Evolutionary conservation across 148 eudicot genomes (phyloP).

Genomic region (Polygonum maritimum): DNA sequence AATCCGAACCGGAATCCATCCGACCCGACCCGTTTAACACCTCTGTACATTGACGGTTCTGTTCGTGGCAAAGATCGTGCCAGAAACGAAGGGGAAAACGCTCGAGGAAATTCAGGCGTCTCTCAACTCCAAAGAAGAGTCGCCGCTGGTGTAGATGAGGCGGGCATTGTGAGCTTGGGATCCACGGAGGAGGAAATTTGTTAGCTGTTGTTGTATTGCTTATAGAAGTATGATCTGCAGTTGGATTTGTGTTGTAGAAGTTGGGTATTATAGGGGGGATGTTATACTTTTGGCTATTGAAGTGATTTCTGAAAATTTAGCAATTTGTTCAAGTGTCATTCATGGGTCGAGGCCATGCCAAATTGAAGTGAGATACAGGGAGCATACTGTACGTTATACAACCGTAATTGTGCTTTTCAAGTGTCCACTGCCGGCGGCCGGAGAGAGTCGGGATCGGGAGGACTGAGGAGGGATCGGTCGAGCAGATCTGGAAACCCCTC

Average conservation of each 20-base stretch:
- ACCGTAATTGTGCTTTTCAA: no score
- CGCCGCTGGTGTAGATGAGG: not conserved
- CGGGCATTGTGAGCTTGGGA: not conserved
- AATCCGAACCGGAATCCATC: no score
- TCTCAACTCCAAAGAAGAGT: not conserved
- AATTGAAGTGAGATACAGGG: no score
- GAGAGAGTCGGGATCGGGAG: no score
- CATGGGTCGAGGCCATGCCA: no score
- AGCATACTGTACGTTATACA: no score
- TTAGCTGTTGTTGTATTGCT: not conserved
- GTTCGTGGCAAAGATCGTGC: not conserved
- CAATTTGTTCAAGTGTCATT: no score
- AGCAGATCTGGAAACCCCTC: no score
- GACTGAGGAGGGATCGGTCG: no score
- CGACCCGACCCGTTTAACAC: no score
- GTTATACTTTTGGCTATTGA: not conserved
- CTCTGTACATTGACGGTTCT: not conserved
- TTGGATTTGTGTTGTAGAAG: not conserved
- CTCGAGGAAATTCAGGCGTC: conserved; percentile 11
- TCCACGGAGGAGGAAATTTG: not conserved
- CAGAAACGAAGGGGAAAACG: conserved; percentile 5
- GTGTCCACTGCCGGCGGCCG: no score
- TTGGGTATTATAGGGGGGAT: not conserved
- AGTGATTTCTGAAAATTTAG: no score
- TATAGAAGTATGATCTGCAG: not conserved